Percentiles rank a stretch among this genome's conserved stretches.
These are phyloP conservation scores for Wakefieldia striispora DNA, from an alignment of 768 basidiomycete species.

Conservation along the genomic window DNA sequence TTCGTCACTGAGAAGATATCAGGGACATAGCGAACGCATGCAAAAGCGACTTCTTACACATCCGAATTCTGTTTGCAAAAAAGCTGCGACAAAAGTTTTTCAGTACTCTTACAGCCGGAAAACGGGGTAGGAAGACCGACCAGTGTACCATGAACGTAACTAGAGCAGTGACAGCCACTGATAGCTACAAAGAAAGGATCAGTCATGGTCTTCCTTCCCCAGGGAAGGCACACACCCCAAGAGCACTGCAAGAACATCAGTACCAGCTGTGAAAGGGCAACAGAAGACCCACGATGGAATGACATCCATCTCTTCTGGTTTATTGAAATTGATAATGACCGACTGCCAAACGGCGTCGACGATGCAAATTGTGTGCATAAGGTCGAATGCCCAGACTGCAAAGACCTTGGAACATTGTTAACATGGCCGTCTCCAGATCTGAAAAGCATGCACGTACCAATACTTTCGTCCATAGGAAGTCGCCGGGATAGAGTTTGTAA, in stretches of 20 bases:
- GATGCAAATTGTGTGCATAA: conserved; percentile 31
- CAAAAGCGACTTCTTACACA: conserved; percentile 19
- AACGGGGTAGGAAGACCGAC: conserved; percentile 7
- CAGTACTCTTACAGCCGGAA: background rate
- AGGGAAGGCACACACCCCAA: conserved; percentile 22
- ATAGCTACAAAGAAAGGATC: conserved; percentile 17
- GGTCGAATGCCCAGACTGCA: conserved; percentile 27
- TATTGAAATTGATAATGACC: conserved; percentile 24
- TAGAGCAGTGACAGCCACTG: conserved; percentile 30
- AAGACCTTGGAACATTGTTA: conserved; percentile 18
- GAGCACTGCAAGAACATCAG: conserved; percentile 15
- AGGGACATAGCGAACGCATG: background rate
- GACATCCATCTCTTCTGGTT: conserved; percentile 25
- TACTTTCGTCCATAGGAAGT: conserved; percentile 25
- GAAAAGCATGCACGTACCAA: conserved; percentile 16
- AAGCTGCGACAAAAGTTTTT: conserved; percentile 13
- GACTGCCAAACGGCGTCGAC: conserved; percentile 26
- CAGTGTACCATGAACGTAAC: conserved; percentile 36
- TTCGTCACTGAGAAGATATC: conserved; percentile 26
- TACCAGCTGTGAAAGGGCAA: background rate
- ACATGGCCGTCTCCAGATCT: background rate
- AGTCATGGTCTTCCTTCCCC: background rate
- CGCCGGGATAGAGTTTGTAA: conserved; percentile 31
- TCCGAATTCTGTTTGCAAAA: conserved; percentile 35
- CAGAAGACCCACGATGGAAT: conserved; percentile 27